Conservation (phyloP, 2,329 filamentous ascomycete genomes). For the Calonectria pseudoturangicola region DNA sequence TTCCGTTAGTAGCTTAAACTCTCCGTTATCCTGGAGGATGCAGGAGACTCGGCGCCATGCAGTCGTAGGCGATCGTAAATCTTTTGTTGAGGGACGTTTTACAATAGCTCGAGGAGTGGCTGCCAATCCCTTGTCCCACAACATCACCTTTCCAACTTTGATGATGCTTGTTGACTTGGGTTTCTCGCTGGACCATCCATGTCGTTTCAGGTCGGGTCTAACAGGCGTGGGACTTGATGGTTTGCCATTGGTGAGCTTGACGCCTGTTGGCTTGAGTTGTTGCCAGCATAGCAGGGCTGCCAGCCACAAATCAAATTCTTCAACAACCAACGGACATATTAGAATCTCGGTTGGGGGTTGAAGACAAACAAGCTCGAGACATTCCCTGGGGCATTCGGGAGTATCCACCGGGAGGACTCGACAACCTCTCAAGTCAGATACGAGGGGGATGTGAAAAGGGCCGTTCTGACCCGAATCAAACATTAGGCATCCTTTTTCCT, state of each 20-base stretch:
- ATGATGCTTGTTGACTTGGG: slow-evolving; percentile 81
- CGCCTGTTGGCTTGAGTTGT: slow-evolving; percentile 78
- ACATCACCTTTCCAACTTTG: slow-evolving; percentile 92
- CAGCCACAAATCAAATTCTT: slow-evolving; percentile 86
- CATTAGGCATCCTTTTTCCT: slow-evolving; percentile 83
- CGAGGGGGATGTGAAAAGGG: slow-evolving; percentile 78
- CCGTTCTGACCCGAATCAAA: slow-evolving; percentile 82
- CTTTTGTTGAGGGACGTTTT: slow-evolving; percentile 74
- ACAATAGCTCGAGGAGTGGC: slow-evolving; percentile 73
- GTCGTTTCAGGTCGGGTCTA: slow-evolving; percentile 66
- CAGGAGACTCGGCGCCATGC: slow-evolving; percentile 94
- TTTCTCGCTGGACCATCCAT: slow-evolving; percentile 59
- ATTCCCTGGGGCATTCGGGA: slow-evolving; percentile 66
- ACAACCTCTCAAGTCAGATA: slow-evolving; percentile 85
- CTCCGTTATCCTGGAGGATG: slow-evolving; percentile 94
- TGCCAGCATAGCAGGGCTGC: slow-evolving; percentile 89
- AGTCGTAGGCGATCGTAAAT: slow-evolving; percentile 71
- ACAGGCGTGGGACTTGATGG: slow-evolving; percentile 57
- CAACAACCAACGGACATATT: slow-evolving; percentile 77
- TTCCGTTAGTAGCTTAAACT: slow-evolving; percentile 92
- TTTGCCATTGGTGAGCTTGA: slow-evolving; percentile 70
- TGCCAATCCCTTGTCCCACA: slow-evolving; percentile 88
- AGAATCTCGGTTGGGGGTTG: slow-evolving; percentile 76
- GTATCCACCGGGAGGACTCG: slow-evolving; percentile 76
- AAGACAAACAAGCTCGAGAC: slow-evolving; percentile 72